Conservation (phyloP, 1,139 yeast genomes). For the Pichiaceae sp. region DNA sequence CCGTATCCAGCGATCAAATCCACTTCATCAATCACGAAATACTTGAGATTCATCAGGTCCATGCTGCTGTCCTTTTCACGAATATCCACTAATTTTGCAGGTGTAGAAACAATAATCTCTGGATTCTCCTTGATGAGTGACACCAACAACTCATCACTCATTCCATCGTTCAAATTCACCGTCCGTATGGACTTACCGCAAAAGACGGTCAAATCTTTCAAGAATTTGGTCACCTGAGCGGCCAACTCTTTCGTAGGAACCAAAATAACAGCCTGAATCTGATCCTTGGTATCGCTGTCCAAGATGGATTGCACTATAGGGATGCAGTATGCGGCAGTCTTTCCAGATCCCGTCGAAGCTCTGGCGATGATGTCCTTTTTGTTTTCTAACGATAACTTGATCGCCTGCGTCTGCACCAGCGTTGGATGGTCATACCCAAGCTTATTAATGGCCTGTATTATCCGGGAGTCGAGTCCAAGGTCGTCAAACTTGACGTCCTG, state of each 20-base stretch:
- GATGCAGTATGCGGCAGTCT: conserved; percentile 79
- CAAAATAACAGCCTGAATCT: conserved; percentile 79
- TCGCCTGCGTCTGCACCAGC: conserved; percentile 82
- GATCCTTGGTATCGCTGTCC: conserved; percentile 30
- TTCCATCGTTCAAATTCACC: conserved; percentile 62
- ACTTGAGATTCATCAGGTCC: conserved; percentile 48
- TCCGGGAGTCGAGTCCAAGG: conserved; percentile 68
- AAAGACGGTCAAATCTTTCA: conserved; percentile 59
- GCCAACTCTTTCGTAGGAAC: conserved; percentile 98
- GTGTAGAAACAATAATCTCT: conserved; percentile 80
- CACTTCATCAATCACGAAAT: conserved; percentile 89
- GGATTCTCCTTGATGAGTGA: conserved; percentile 70
- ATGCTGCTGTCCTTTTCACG: conserved; percentile 42
- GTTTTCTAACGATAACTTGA: conserved; percentile 82
- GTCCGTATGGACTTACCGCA: conserved; percentile 60
- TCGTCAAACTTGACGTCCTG: conserved; percentile 64
- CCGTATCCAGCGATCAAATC: conserved; percentile 89
- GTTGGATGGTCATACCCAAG: conserved; percentile 84
- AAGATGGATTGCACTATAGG: conserved; percentile 87
- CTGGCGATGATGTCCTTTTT: conserved; percentile 78
- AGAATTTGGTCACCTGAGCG: conserved; percentile 68
- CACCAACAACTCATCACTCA: conserved; percentile 64
- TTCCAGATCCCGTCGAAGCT: conserved; percentile 81
- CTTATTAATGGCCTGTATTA: conserved; percentile 75
- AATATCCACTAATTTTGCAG: conserved; percentile 63